Percentiles rank a stretch among this genome's conserved stretches.
Evolutionary conservation across 352 stramenopile genomes (phyloP).

Genomic region (Albugo laibachii): DNA sequence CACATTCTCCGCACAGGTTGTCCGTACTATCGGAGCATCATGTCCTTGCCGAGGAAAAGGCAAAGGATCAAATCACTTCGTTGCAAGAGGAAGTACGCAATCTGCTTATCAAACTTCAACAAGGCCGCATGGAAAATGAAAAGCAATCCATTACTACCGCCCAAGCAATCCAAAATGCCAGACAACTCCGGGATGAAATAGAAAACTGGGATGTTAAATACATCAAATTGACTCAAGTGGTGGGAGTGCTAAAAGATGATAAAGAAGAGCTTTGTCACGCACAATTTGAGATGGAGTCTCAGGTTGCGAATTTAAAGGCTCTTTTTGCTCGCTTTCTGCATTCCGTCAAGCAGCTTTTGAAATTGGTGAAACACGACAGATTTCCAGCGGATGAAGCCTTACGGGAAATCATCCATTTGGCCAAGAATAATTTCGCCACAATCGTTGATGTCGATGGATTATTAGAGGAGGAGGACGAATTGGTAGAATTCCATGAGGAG

Average conservation of each 20-base stretch:
- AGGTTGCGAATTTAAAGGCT: constrained; percentile 31
- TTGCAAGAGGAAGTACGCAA: constrained; percentile 69
- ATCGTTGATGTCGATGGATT: constrained; percentile 25
- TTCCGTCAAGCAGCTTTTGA: constrained; percentile 40
- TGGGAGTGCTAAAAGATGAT: constrained; percentile 20
- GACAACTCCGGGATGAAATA: constrained; percentile 25
- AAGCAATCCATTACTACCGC: constrained; percentile 35
- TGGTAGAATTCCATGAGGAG: constrained; percentile 25
- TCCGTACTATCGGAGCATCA: constrained; percentile 40
- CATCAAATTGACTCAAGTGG: constrained; percentile 15
- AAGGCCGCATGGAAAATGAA: constrained; percentile 52
- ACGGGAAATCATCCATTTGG: constrained; percentile 39
- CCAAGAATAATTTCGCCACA: constrained; percentile 31
- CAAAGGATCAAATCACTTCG: constrained; percentile 62
- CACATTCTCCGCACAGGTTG: constrained; percentile 14
- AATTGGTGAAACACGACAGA: constrained; percentile 50
- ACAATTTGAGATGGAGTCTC: constrained; percentile 26
- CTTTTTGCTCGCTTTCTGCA: constrained; percentile 29
- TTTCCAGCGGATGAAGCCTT: constrained; percentile 61
- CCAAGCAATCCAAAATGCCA: constrained; percentile 33
- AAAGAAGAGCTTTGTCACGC: constrained; percentile 42
- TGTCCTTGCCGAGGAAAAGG: constrained; percentile 52
- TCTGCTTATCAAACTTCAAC: constrained; percentile 34
- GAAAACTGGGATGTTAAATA: constrained; percentile 12
- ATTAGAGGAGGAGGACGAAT: constrained; percentile 40